phyloP scores from a whole-genome alignment of 352 stramenopile species.

The Phytophthora tubulina region DNA sequence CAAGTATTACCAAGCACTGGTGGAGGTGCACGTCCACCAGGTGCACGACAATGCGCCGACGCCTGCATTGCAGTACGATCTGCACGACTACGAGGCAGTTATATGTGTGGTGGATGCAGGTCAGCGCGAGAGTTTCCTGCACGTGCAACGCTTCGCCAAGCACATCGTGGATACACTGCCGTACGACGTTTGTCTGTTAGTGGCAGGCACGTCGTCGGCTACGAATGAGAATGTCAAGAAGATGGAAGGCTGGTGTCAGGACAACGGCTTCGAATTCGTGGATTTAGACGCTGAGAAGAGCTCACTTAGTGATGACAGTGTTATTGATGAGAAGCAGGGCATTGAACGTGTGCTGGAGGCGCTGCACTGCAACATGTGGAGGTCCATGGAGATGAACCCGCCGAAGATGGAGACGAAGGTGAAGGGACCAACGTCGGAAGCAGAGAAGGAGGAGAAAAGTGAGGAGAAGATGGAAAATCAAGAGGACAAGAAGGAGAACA shows the following conservation, averaged over 20 bases:
- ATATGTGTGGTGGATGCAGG: slow-evolving; percentile 64
- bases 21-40: slow-evolving; percentile 64
- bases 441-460: slow-evolving; percentile 13
- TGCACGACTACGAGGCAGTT: slow-evolving; percentile 66
- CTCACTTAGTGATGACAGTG: neutral
- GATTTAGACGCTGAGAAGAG: slow-evolving; percentile 23
- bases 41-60: slow-evolving; percentile 53
- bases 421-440: slow-evolving; percentile 1
- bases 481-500: slow-evolving; percentile 25
- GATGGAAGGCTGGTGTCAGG: slow-evolving; percentile 65
- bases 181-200: slow-evolving; percentile 73
- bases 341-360: slow-evolving; percentile 80
- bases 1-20: slow-evolving; percentile 75
- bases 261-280: slow-evolving; percentile 76
- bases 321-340: slow-evolving; percentile 54
- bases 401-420: slow-evolving; percentile 5
- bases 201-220: slow-evolving; percentile 34
- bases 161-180: slow-evolving; percentile 58
- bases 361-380: slow-evolving; percentile 84
- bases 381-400: slow-evolving; percentile 69
- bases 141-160: slow-evolving; percentile 52
- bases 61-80: slow-evolving; percentile 46
- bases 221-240: slow-evolving; percentile 42
- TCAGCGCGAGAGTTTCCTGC: slow-evolving; percentile 52
- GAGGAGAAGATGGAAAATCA: neutral